These are phyloP conservation scores for Triticum aestivum DNA, from an alignment of 176 grass and related monocot genomes.

Conservation along the genomic window IWGSC_CS_RefSeq_v2.1 NC_057810.1:13696791-13697290, in stretches of 20 bases:
- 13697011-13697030: neutral
- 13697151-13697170: neutral
- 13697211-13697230: neutral
- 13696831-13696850: neutral
- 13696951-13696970: neutral
- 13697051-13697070: neutral
- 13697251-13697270: neutral
- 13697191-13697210: neutral
- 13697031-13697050: neutral
- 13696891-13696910: neutral
- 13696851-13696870: neutral
- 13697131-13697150: neutral
- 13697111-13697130: neutral
- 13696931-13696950: neutral
- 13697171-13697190: neutral
- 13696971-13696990: neutral
- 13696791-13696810: neutral
- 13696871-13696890: neutral
- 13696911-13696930: neutral
- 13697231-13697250: neutral
- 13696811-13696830: neutral
- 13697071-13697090: constrained; percentile 6
- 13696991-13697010: neutral
- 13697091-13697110: neutral
- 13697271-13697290: no score